Evolutionary conservation across 176 grass and related monocot genomes (phyloP).

Genomic region (Carex cristatella): DNA sequence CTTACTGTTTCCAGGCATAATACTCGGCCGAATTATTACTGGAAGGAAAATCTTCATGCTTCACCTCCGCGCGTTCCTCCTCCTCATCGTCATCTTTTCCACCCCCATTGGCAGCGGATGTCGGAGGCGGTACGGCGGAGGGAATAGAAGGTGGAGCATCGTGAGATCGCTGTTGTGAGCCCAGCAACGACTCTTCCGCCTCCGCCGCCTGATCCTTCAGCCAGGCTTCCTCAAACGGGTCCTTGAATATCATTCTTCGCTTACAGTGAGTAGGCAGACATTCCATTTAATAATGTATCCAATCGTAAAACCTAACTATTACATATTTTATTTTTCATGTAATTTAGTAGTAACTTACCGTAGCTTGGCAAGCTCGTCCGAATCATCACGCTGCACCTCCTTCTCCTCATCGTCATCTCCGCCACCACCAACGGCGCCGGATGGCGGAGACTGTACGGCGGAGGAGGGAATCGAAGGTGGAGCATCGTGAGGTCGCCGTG

Average conservation of each 20-base stretch:
- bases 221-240: constrained; percentile 71
- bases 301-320: neutral
- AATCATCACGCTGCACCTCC: constrained; percentile 51
- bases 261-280: neutral
- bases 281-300: neutral
- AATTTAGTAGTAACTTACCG: constrained; percentile 28
- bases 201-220: constrained; percentile 59
- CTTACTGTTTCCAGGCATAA: constrained; percentile 58
- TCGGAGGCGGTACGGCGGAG: constrained; percentile 1
- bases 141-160: constrained; percentile 10
- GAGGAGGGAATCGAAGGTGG: constrained; percentile 16
- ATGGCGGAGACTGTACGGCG: neutral
- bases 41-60: constrained; percentile 54
- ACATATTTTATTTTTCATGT: neutral
- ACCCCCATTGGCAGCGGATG: constrained; percentile 14
- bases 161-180: neutral
- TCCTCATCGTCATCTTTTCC: constrained; percentile 39
- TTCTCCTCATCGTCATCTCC: constrained; percentile 44
- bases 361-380: constrained; percentile 67
- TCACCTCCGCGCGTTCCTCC: constrained; percentile 42
- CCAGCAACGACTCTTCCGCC: neutral
- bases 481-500: constrained; percentile 8
- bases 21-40: constrained; percentile 41
- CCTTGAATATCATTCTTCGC: constrained; percentile 34
- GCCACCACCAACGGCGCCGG: constrained; percentile 3